Evolutionary conservation across 2,329 filamentous ascomycete species (phyloP).

Genomic region (Pseudocercospora crystallina): DNA sequence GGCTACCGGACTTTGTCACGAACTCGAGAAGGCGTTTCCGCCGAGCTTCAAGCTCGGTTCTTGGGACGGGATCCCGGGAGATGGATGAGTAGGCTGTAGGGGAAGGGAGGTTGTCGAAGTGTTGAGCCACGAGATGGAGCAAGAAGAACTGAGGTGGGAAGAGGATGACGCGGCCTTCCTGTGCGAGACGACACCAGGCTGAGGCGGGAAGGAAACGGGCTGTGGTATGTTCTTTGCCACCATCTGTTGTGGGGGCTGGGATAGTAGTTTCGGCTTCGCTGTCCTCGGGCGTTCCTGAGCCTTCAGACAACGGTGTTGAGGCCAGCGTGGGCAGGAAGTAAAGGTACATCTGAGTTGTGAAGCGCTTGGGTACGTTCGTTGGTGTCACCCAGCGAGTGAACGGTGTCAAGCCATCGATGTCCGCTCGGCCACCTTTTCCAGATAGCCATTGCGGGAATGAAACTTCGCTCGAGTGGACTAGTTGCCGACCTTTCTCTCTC

Average conservation of each 20-base stretch:
- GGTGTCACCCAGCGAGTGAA: conserved; percentile 95
- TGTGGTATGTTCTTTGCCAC: conserved; percentile 68
- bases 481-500: conserved; percentile 64
- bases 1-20: conserved; percentile 42
- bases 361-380: conserved; percentile 67
- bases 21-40: conserved; percentile 57
- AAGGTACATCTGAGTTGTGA: conserved; percentile 95
- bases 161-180: conserved; percentile 69
- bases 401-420: conserved; percentile 69
- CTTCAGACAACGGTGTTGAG: conserved; percentile 35
- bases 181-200: conserved; percentile 67
- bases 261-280: conserved; percentile 54
- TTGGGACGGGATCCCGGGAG: conserved; percentile 23
- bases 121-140: conserved; percentile 50
- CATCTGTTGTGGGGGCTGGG: conserved; percentile 70
- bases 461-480: conserved; percentile 66
- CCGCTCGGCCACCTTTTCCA: conserved; percentile 59
- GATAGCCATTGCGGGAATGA: conserved; percentile 67
- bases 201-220: conserved; percentile 72
- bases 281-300: conserved; percentile 27
- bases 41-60: conserved; percentile 49
- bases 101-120: conserved; percentile 29
- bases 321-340: conserved; percentile 69
- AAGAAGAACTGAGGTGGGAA: conserved; percentile 89
- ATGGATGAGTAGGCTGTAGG: conserved; percentile 34